Base-by-base conservation (phyloP, 2,329 filamentous ascomycete genomes). In the Ophiostoma piceae region DNA sequence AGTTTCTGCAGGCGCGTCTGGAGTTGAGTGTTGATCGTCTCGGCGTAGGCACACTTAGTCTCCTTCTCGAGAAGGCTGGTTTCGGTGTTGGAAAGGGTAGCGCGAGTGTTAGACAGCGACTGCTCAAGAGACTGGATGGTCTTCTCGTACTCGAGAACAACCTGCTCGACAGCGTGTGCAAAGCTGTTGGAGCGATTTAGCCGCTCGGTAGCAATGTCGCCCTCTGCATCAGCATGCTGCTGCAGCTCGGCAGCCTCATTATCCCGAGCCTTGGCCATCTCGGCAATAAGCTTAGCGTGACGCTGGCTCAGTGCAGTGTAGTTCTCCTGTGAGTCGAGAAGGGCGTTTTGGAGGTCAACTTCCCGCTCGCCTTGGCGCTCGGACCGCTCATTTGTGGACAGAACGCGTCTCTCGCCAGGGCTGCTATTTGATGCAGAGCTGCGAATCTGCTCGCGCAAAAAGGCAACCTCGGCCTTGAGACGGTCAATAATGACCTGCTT, bases 81-180 rank as follows among this genome's bases (percentile, higher is more conserved):
- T 78, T 99, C 96, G 0, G 91, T 94, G 73, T 83, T 90, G 12
- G 95, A 90, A 37, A 99, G 83, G 0, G 92, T 92, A 43, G 91
- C 85, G 70, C 95, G 87, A 1, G 95, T 98, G 76, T 88, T 95
- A 0, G 94, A 94, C 16, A 99, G 86, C 1, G 94, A 97, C 67
- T 93, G 89, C 79, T 99, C 95, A 19, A 99, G 85, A 68, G 88
- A 90, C 78, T 98, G 94, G 67, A 99, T 99, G 0, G 96, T 99
- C 84, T 96, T 98, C 79, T 99, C 96, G 77, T 99, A 99, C 79
- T 99, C 95, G 67, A 98, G 82, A 2, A 99, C 92, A 29, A 99
- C 92, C 76, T 96, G 92, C 76, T 99, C 95, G 26, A 99, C 94
- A 37, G 94, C 94, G 77, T 96, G 91, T 1, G 94, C 94, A 77